Conservation (phyloP, 2,329 filamentous ascomycete species). For the Aciculosporium take region DNA sequence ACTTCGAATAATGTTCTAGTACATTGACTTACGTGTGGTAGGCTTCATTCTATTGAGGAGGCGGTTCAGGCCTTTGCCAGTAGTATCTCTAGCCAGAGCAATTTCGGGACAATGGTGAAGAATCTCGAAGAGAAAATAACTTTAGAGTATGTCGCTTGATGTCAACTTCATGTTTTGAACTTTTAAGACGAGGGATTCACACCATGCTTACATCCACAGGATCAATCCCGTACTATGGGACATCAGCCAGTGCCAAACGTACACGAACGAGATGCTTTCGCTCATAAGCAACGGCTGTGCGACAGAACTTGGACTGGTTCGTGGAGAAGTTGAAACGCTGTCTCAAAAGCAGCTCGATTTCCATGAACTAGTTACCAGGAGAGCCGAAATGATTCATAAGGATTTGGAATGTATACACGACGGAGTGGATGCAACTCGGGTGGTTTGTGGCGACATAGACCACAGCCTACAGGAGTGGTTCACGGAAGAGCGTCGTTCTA, state of each 20-base stretch:
- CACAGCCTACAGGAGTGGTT: conserved; percentile 1
- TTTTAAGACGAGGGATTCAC: neutral
- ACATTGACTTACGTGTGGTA: neutral
- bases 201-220: conserved; percentile 1
- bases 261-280: conserved; percentile 2
- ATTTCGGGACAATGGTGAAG: conserved; percentile 1
- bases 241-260: conserved; percentile 2
- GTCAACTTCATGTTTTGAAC: neutral
- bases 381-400: neutral
- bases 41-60: conserved; percentile 4
- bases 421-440: neutral
- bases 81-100: neutral
- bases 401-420: neutral
- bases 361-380: conserved; percentile 4
- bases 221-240: conserved; percentile 2
- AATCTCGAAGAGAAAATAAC: conserved; percentile 3
- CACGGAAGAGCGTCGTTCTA: neutral
- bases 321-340: conserved; percentile 3
- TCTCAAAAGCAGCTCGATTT: conserved; percentile 6
- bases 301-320: conserved; percentile 1
- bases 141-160: conserved; percentile 1
- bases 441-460: neutral
- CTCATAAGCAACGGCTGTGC: conserved; percentile 3
- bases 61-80: neutral
- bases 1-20: neutral